Evolutionary conservation across 176 grass and related monocot species (phyloP).

Genomic region (Eleusine indica): DNA sequence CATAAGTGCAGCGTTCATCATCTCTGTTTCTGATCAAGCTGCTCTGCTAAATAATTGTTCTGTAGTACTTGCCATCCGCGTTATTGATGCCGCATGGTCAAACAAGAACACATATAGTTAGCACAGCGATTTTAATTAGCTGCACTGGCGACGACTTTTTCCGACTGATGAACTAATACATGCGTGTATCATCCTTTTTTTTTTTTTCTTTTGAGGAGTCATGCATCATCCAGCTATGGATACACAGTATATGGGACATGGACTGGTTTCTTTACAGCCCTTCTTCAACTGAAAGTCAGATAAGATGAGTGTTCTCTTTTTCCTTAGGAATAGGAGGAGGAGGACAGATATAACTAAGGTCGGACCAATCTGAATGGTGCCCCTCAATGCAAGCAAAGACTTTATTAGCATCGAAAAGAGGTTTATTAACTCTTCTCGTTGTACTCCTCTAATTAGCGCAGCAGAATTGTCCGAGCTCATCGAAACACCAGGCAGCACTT

Average conservation of each 20-base stretch:
- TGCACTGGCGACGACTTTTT: not conserved
- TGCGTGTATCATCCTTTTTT: not conserved
- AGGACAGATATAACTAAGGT: not conserved
- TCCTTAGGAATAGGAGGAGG: not conserved
- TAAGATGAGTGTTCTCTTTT: too few relatives aligned
- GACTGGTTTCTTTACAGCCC: not conserved
- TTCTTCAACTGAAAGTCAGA: not conserved
- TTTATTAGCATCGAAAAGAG: not conserved
- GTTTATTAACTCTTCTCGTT: not conserved
- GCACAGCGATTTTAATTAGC: not conserved
- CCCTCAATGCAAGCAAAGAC: not conserved
- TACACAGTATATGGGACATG: not conserved
- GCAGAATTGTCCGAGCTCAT: not conserved
- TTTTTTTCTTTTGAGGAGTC: too few relatives aligned
- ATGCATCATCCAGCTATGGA: not conserved
- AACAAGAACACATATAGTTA: not conserved
- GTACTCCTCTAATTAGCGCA: not conserved
- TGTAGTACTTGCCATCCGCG: not conserved
- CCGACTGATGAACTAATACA: not conserved
- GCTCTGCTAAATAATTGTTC: not conserved
- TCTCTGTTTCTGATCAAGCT: not conserved
- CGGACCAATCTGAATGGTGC: not conserved
- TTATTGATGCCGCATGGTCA: slow-evolving; percentile 1
- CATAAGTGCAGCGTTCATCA: not conserved
- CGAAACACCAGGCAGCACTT: not conserved